phyloP scores from a whole-genome alignment of 192 early-diverging fungal genomes.

The Backusella morwellensis region DNA sequence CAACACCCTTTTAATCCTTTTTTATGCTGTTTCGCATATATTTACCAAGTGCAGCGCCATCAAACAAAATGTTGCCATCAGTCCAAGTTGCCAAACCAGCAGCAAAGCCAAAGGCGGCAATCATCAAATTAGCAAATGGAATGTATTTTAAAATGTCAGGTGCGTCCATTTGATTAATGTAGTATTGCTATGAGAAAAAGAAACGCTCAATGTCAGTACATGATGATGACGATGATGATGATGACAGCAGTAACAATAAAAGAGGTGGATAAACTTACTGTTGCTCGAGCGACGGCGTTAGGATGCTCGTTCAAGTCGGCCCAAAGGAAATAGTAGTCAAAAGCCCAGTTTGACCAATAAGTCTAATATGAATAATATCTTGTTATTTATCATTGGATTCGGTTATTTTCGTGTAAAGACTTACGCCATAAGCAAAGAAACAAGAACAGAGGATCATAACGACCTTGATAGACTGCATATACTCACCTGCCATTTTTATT shows the following conservation, averaged over 20 bases:
- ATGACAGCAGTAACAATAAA: not conserved
- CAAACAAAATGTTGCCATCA: conserved; percentile 28
- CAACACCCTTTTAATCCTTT: not conserved
- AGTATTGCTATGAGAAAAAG: conserved; percentile 18
- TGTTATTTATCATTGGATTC: not conserved
- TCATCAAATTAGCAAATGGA: conserved; percentile 27
- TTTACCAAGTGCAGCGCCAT: conserved; percentile 33
- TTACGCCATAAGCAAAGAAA: conserved; percentile 35
- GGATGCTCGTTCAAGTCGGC: conserved; percentile 22
- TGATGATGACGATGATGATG: not conserved
- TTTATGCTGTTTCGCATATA: not conserved
- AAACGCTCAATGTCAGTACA: not conserved
- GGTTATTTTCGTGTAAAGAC: not conserved
- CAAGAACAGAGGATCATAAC: conserved; percentile 29
- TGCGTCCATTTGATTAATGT: conserved; percentile 17
- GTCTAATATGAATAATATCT: conserved; percentile 4
- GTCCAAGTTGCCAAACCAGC: conserved; percentile 30
- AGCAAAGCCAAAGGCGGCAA: conserved; percentile 22
- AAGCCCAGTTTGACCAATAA: conserved; percentile 34
- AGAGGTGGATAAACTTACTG: conserved; percentile 12
- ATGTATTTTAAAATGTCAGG: conserved; percentile 29
- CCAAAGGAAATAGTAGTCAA: conserved; percentile 31
- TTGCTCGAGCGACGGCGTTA: conserved; percentile 22
- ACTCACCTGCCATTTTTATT: conserved; percentile 8
- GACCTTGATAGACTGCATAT: conserved; percentile 18